phyloP scores from a whole-genome alignment of 2,329 filamentous ascomycete species.

The Raffaelea deltoideospora region DNA sequence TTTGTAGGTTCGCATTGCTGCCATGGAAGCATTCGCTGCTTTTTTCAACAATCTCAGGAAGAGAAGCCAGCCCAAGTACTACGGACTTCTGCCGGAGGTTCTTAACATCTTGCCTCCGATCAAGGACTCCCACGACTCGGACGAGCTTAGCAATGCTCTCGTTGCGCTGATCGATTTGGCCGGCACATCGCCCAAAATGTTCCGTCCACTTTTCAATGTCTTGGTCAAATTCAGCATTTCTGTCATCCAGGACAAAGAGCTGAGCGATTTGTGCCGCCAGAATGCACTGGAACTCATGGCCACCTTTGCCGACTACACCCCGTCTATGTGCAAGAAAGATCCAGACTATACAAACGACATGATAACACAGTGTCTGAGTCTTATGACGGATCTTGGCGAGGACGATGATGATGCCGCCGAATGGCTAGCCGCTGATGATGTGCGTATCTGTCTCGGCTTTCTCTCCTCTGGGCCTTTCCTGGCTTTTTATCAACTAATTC shows the following conservation, averaged over 20 bases:
- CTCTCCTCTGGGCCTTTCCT: background rate
- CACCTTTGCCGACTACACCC: slow-evolving; percentile 89
- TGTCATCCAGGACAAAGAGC: slow-evolving; percentile 90
- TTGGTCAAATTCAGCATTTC: slow-evolving; percentile 86
- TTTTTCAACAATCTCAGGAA: slow-evolving; percentile 88
- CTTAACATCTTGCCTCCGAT: slow-evolving; percentile 89
- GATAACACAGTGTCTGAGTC: slow-evolving; percentile 93
- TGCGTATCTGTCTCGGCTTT: slow-evolving; percentile 25
- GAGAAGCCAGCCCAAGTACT: slow-evolving; percentile 81
- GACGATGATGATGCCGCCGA: slow-evolving; percentile 92
- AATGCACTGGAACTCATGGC: slow-evolving; percentile 96
- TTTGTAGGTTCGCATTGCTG: slow-evolving; percentile 66
- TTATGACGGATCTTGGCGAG: slow-evolving; percentile 93
- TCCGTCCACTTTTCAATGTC: slow-evolving; percentile 84
- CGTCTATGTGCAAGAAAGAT: slow-evolving; percentile 91
- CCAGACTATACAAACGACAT: slow-evolving; percentile 84
- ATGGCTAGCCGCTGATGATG: slow-evolving; percentile 86
- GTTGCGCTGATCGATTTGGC: slow-evolving; percentile 87
- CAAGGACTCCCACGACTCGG: slow-evolving; percentile 80
- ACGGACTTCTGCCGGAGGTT: slow-evolving; percentile 71
- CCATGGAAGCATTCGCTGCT: slow-evolving; percentile 91
- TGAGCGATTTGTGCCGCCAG: slow-evolving; percentile 78
- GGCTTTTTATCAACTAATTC: slow-evolving; percentile 9
- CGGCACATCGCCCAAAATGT: slow-evolving; percentile 93
- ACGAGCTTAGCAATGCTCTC: slow-evolving; percentile 79